Evolutionary conservation across 225 moss, liverwort and hornwort species (phyloP).

Genomic region (Marchantia paleacea): DNA sequence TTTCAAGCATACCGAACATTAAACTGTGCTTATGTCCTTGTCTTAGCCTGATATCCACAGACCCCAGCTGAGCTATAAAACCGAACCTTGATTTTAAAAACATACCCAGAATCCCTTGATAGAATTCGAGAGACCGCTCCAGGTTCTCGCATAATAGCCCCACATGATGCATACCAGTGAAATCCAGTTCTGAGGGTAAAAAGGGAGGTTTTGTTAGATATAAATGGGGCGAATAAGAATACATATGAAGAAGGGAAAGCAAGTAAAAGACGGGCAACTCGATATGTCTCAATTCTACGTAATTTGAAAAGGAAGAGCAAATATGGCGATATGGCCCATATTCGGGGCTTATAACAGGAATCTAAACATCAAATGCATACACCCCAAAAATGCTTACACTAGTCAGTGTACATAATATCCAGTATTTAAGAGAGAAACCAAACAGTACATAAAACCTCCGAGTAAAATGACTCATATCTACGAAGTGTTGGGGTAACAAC

Average conservation of each 20-base stretch:
- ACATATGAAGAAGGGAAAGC: too few relatives aligned
- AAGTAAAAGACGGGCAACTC: not conserved
- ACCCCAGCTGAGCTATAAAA: not conserved
- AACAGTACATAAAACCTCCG: not conserved
- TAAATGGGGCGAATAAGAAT: not conserved
- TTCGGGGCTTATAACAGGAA: not conserved
- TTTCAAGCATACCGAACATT: not conserved
- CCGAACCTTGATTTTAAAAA: not conserved
- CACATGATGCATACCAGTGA: constrained; percentile 86
- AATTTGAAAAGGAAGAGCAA: not conserved
- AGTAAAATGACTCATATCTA: not conserved
- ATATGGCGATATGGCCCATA: not conserved
- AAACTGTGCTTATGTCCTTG: not conserved
- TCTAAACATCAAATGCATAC: not conserved
- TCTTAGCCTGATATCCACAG: not conserved
- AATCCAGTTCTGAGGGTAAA: constrained; percentile 65
- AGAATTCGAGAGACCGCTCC: constrained; percentile 79
- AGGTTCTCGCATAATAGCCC: constrained; percentile 75
- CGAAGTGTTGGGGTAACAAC: too few relatives aligned
- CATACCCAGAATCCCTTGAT: constrained; percentile 83
- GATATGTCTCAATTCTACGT: not conserved
- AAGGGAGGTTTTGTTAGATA: not conserved
- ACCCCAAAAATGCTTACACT: not conserved
- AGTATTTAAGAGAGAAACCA: not conserved
- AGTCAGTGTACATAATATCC: not conserved